Conservation (phyloP, 176 grass and related monocot species). For the Aechmea fasciata region DNA sequence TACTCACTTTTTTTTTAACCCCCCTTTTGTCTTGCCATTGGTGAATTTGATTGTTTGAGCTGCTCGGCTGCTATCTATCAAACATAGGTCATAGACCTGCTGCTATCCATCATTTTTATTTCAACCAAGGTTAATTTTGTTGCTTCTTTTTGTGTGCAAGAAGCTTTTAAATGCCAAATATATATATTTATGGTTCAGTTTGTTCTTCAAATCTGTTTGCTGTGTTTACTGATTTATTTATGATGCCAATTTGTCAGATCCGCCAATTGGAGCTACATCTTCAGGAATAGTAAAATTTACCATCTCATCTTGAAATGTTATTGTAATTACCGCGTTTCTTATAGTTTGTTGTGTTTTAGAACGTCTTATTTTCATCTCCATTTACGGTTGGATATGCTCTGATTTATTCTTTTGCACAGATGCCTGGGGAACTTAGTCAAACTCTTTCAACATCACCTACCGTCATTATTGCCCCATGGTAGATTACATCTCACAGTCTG, state of each 20-base stretch:
- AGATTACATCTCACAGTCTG: too few relatives aligned
- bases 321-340: neutral
- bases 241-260: neutral
- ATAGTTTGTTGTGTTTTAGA: neutral
- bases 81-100: neutral
- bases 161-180: neutral
- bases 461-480: too few relatives aligned
- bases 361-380: too few relatives aligned
- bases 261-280: neutral
- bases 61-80: neutral
- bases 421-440: too few relatives aligned
- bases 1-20: too few relatives aligned
- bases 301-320: too few relatives aligned
- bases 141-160: neutral
- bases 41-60: neutral
- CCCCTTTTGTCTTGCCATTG: too few relatives aligned
- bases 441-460: too few relatives aligned
- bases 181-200: neutral
- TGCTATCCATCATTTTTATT: neutral
- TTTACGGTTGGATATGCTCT: too few relatives aligned
- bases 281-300: neutral
- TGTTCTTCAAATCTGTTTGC: neutral
- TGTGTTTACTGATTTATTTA: neutral
- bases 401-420: too few relatives aligned
- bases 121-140: neutral